Conservation (phyloP, 1,284 basidiomycete genomes). For the Ceratobasidium sp. region DNA sequence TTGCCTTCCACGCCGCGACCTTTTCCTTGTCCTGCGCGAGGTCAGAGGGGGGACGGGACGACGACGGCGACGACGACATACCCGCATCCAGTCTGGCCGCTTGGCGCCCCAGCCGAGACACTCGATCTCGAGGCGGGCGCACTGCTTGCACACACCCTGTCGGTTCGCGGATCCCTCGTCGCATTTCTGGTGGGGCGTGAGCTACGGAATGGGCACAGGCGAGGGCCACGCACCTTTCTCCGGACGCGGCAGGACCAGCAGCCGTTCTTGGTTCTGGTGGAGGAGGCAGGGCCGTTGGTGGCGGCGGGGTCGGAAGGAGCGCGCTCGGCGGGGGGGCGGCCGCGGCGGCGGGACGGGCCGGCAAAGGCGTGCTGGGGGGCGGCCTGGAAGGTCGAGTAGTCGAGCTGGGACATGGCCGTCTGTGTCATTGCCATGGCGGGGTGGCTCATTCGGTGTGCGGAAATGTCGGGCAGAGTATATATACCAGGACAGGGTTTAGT, state of each 20-base stretch:
- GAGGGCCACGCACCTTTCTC: constrained; percentile 12
- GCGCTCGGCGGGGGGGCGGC: constrained; percentile 21
- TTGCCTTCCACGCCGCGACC: constrained; percentile 38
- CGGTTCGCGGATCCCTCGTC: constrained; percentile 33
- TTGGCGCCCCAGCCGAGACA: constrained; percentile 87
- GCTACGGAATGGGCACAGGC: not conserved
- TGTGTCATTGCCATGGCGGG: not conserved
- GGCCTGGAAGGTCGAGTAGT: not conserved
- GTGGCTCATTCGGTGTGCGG: not conserved
- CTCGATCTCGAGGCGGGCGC: constrained; percentile 77
- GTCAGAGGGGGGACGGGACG: not conserved
- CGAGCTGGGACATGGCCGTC: not conserved
- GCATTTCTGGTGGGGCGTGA: constrained; percentile 38
- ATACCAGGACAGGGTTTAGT: no score
- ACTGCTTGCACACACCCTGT: constrained; percentile 72
- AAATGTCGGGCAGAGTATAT: no score
- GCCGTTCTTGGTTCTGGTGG: constrained; percentile 28
- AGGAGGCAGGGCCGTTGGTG: not conserved
- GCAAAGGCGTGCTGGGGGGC: not conserved
- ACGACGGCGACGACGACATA: not conserved
- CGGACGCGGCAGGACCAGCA: constrained; percentile 30
- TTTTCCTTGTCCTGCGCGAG: constrained; percentile 38
- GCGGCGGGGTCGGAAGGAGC: not conserved
- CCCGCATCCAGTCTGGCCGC: constrained; percentile 50
- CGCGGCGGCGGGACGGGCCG: constrained; percentile 13